phyloP scores from a whole-genome alignment of 352 stramenopile genomes.

The Proteromonas lacertae region DNA sequence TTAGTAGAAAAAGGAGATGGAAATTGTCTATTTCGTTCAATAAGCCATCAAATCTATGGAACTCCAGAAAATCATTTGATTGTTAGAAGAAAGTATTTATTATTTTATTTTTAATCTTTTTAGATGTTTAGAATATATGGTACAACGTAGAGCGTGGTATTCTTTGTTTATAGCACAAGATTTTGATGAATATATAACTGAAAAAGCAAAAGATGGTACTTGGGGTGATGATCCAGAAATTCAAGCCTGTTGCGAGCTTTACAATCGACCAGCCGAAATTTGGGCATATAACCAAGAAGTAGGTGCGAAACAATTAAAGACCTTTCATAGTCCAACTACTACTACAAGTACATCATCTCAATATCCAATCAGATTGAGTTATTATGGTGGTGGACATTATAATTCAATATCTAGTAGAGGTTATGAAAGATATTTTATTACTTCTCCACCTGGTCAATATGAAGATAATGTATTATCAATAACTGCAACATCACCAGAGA shows the following conservation, averaged over 20 bases:
- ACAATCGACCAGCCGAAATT: constrained; percentile 39
- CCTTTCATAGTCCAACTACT: constrained; percentile 27
- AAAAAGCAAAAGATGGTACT: constrained; percentile 6
- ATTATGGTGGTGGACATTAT: constrained; percentile 56
- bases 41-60: constrained; percentile 80
- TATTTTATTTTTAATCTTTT: constrained; percentile 39
- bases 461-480: too few species aligned
- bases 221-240: too few species aligned
- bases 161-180: constrained; percentile 26
- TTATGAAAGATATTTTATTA: too few species aligned
- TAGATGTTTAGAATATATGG: constrained; percentile 76
- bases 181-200: constrained; percentile 6
- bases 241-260: constrained; percentile 15
- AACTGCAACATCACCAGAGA: too few species aligned
- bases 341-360: neutral
- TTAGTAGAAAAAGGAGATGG: constrained; percentile 66
- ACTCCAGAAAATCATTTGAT: too few species aligned
- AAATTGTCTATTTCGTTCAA: constrained; percentile 82
- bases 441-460: too few species aligned
- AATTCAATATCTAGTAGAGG: too few species aligned
- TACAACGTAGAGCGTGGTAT: constrained; percentile 36
- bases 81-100: constrained; percentile 26
- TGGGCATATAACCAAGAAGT: constrained; percentile 31
- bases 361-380: constrained; percentile 22
- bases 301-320: constrained; percentile 33